Evolutionary conservation across 805 yeast species (phyloP).

Genomic region (Candida boleticola): DNA sequence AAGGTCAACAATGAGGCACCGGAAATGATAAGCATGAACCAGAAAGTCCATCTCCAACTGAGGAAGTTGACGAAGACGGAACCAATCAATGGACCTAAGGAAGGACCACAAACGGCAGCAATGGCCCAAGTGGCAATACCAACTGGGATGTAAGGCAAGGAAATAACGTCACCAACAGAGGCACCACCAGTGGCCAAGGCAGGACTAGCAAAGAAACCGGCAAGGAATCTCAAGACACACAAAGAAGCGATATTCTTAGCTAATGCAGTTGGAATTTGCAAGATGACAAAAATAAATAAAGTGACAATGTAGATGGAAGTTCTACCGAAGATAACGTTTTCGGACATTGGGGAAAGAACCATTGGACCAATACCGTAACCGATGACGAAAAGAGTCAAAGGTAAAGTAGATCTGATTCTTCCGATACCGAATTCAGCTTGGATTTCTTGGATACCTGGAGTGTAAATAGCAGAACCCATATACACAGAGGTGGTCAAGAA

Average conservation of each 20-base stretch:
- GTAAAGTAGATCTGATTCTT: slow-evolving; percentile 39
- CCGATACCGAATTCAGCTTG: slow-evolving; percentile 43
- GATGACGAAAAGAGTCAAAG: slow-evolving; percentile 47
- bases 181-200: slow-evolving; percentile 55
- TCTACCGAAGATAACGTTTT: slow-evolving; percentile 48
- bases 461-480: slow-evolving; percentile 50
- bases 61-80: slow-evolving; percentile 41
- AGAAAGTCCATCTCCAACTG: slow-evolving; percentile 54
- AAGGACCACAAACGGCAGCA: slow-evolving; percentile 50
- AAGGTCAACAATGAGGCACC: slow-evolving; percentile 37
- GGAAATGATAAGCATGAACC: slow-evolving; percentile 46
- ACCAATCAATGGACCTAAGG: slow-evolving; percentile 52
- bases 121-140: slow-evolving; percentile 47
- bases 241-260: slow-evolving; percentile 46
- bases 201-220: slow-evolving; percentile 53
- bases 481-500: slow-evolving; percentile 49
- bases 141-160: slow-evolving; percentile 36
- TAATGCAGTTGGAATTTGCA: slow-evolving; percentile 53
- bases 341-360: slow-evolving; percentile 54
- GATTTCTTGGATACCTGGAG: slow-evolving; percentile 47
- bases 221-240: slow-evolving; percentile 45
- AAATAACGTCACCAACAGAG: slow-evolving; percentile 45
- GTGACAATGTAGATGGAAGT: slow-evolving; percentile 44
- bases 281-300: slow-evolving; percentile 39
- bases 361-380: slow-evolving; percentile 63